phyloP scores from a whole-genome alignment of 352 stramenopile genomes.

The Globisporangium middletonii region DNA sequence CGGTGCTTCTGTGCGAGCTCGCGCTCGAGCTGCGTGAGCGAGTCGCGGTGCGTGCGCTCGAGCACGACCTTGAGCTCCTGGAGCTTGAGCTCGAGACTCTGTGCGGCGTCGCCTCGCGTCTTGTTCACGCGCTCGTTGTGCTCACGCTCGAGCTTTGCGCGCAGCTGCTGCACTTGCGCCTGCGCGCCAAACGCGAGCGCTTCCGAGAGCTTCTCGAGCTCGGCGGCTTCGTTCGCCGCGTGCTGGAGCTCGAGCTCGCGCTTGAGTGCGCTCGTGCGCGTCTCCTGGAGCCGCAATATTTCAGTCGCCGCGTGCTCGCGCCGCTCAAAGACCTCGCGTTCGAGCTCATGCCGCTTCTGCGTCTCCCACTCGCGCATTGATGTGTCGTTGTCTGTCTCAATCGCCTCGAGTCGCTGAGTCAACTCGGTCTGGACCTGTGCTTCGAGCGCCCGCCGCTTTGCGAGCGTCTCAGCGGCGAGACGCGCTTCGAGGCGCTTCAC shows the following conservation, averaged over 20 bases:
- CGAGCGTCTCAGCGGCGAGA: conserved; percentile 29
- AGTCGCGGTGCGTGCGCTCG: conserved; percentile 24
- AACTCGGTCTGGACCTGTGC: conserved; percentile 32
- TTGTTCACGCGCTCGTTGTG: conserved; percentile 30
- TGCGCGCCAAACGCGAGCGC: conserved; percentile 52
- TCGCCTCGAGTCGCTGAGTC: conserved; percentile 17
- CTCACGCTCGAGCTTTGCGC: conserved; percentile 29
- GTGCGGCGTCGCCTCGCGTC: conserved; percentile 19
- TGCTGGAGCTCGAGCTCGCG: conserved; percentile 33
- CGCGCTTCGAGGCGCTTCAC: conserved; percentile 31
- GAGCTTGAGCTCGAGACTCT: conserved; percentile 28
- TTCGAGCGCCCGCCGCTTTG: conserved; percentile 24
- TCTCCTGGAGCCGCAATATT: conserved; percentile 39
- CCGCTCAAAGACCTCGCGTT: conserved; percentile 34
- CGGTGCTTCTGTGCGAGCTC: conserved; percentile 44
- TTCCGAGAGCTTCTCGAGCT: conserved; percentile 56
- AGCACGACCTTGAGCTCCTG: conserved; percentile 40
- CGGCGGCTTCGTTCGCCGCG: conserved; percentile 27
- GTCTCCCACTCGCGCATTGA: conserved; percentile 30
- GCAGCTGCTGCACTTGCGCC: conserved; percentile 53
- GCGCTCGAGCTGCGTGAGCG: conserved; percentile 26
- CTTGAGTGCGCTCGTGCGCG: conserved; percentile 33
- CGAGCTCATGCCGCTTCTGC: conserved; percentile 35
- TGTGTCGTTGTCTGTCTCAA: conserved; percentile 26
- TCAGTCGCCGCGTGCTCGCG: conserved; percentile 28